Conservation (phyloP, 176 grass and related monocot species). For the Triticum dicoccoides region DNA sequence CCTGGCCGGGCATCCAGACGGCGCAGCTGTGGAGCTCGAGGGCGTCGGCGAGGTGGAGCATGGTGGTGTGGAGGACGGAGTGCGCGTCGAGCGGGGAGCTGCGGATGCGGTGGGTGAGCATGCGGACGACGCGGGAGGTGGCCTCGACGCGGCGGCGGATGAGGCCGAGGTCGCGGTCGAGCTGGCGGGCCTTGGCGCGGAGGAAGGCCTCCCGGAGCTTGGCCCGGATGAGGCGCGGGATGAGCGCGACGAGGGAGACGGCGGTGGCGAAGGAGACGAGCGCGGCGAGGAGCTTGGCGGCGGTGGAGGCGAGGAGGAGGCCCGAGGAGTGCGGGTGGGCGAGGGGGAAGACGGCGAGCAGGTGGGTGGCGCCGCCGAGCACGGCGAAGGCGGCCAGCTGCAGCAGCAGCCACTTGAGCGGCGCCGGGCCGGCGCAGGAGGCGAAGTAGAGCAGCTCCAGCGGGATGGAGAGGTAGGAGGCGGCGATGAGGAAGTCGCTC, state of each 20-base stretch:
- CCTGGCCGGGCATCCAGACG: slow-evolving; percentile 64
- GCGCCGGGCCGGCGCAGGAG: slow-evolving; percentile 25
- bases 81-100: slow-evolving; percentile 39
- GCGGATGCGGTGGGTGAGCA: slow-evolving; percentile 46
- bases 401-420: slow-evolving; percentile 34
- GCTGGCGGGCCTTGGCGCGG: background rate
- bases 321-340: background rate
- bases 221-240: slow-evolving; percentile 16
- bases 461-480: slow-evolving; percentile 30
- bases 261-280: slow-evolving; percentile 19
- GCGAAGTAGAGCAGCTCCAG: slow-evolving; percentile 57
- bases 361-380: slow-evolving; percentile 10
- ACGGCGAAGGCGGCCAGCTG: slow-evolving; percentile 51
- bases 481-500: slow-evolving; percentile 54
- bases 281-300: slow-evolving; percentile 9
- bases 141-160: slow-evolving; percentile 20
- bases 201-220: slow-evolving; percentile 14
- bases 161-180: slow-evolving; percentile 13
- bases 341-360: slow-evolving; percentile 16
- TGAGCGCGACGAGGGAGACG: slow-evolving; percentile 12
- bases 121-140: slow-evolving; percentile 30
- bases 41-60: slow-evolving; percentile 69
- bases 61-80: slow-evolving; percentile 58
- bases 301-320: slow-evolving; percentile 15
- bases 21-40: slow-evolving; percentile 51